Evolutionary conservation across 768 basidiomycete genomes (phyloP), one percentile per base, ranked within the genome.

Genomic region (Astraeus odoratus): DNA sequence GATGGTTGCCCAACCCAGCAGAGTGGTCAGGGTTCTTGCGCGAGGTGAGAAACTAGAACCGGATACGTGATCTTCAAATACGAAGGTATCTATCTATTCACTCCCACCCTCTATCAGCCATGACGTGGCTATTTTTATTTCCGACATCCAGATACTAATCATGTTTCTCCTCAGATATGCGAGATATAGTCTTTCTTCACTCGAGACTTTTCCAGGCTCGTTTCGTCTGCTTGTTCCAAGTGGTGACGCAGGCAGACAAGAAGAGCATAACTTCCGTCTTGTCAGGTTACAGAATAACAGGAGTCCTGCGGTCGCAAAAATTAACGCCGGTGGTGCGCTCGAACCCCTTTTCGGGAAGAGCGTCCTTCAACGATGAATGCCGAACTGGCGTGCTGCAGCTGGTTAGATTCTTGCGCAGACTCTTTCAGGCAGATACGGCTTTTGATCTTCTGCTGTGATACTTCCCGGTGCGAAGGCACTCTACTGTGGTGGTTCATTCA

Each of bases 11-110:
- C 81, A 86, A 51, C 81, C 84, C 6, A 82, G 76, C 60, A 82
- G 79, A 50, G 81, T 85, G 51, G 80, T 90, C 26, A 72, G 86
- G 20, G 82, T 91, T 23, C 76, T 91, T 48, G 85, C 88, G 1
- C 78, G 88, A 10, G 88, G 88, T 25, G 88, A 91, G 73, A 88
- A 89, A 63, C 64, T 91, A 43, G 86, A 91, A 34, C 76, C 75
- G 30, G 68, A 61, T 36, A 50, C 63, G 3, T 66, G 52, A 55
- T 6, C 20, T 3, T 37, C 15, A 24, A 24, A 19, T 22, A 26
- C 27, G 51, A 54, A 55, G 52, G 59, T n/a, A n/a, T n/a, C n/a
- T n/a, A n/a, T n/a, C n/a, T n/a, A 20, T 41, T 8, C 8, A 20
- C 35, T 26, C 10, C 8, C 39, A 15, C 24, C 39, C 5, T 18